Base-by-base conservation (phyloP, 2,329 filamentous ascomycete genomes). In the Aspergillus glaucus region DNA sequence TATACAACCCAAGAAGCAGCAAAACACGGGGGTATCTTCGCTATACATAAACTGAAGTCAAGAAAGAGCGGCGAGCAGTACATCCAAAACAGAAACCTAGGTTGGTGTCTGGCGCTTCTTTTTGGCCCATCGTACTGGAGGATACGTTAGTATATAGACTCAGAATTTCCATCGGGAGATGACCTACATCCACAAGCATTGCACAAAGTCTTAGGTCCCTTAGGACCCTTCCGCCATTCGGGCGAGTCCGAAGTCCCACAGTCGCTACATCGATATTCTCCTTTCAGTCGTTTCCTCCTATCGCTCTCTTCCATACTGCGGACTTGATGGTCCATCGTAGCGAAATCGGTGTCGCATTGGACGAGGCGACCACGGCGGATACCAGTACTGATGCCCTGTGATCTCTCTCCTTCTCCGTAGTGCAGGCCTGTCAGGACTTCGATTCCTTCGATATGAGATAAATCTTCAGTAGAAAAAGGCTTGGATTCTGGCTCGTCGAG, bases 261-360 rank as follows among this genome's bases (percentile, higher is more conserved):
- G 67, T 96, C 92, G 1, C 88, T 92, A 69, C 92, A 97, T 34
- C 95, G 88, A 64, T 96, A 96, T 75, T 96, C 91, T 63, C 95
- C 79, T 66, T 95, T 95, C 43, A 88, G 75, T 67, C 95, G 95
- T 75, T 94, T 84, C 66, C 85, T 94, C 69, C 95, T 91, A 52
- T 89, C 86, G 0, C 80, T 59, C 43, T 63, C 62, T 24, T 63
- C 84, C 10, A 78, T 78, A 17, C 66, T 70, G 44, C 85, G 76
- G 12, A 79, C 60, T 45, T 70, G 62, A 54, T 89, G 82, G 55
- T 95, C 89, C 30, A 87, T 72, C 0, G 88, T 93, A 6, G 87
- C 86, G 52, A 95, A 92, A 44, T 90, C 90, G 7, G 82, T 88
- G 64, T 95, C 89, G 46, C 88, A 91, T 57, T 88, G 83, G 59